These are phyloP conservation scores for Stachybotrys chartarum DNA, from an alignment of 2,329 filamentous ascomycete genomes.

Conservation along the genomic window DNA sequence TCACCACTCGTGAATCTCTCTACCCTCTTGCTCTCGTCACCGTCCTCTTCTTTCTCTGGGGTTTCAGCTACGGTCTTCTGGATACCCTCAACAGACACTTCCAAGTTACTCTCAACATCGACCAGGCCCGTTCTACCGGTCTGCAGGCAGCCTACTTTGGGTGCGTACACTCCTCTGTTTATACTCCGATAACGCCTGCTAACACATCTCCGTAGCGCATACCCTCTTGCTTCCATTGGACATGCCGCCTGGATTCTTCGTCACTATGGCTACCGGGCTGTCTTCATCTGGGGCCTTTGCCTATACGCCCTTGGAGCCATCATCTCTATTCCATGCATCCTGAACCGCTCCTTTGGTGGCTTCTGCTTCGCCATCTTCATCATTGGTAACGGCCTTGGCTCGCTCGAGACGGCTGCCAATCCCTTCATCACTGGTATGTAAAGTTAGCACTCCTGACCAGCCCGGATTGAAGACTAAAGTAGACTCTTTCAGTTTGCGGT, in stretches of 20 bases:
- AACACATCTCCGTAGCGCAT: constrained; percentile 35
- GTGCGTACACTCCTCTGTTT: constrained; percentile 34
- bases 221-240: constrained; percentile 63
- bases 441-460: background rate
- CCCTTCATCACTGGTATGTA: constrained; percentile 55
- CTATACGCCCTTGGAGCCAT: constrained; percentile 60
- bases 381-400: constrained; percentile 65
- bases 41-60: constrained; percentile 39
- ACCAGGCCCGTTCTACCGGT: constrained; percentile 35
- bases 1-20: constrained; percentile 61
- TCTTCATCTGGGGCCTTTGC: constrained; percentile 61
- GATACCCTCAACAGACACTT: constrained; percentile 45
- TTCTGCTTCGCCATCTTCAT: constrained; percentile 70
- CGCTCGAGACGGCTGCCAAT: constrained; percentile 72
- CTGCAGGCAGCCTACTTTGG: constrained; percentile 46
- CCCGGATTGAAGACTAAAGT: no score
- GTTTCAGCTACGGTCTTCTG: constrained; percentile 37
- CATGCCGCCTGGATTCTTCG: constrained; percentile 57
- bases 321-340: constrained; percentile 48
- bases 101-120: constrained; percentile 36
- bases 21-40: constrained; percentile 54
- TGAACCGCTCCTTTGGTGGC: constrained; percentile 60
- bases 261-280: constrained; percentile 57
- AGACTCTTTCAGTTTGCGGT: constrained; percentile 27
- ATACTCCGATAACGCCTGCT: constrained; percentile 27